Evolutionary conservation across 345 rosid species (phyloP), one percentile per base, ranked within the genome.

Genomic region (Gossypium longicalyx): DNA sequence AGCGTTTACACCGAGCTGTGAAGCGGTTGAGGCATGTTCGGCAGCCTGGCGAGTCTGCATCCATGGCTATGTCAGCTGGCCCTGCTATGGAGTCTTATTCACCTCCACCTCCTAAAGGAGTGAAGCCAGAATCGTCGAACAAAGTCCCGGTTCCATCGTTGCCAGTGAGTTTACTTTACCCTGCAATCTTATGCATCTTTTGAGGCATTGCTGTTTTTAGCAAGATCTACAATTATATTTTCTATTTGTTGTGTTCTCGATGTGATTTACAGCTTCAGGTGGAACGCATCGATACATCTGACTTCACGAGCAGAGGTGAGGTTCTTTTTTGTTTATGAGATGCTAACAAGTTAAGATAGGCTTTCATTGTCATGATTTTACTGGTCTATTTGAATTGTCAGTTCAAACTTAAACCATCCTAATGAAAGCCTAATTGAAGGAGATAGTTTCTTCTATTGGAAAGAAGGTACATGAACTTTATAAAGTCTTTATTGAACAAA

Each of bases 1-100:
- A 93, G 79, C 82, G 83, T 77, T 83, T 93, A 76, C 90, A 89
- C 74, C 81, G 87, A 48, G 86, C 93, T 4, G 94, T 92, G 61
- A 89, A 89, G 81, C 76, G 88, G 45, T 80, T 93, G 54, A 84
- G 92, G 75, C 89, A 85, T 79, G 80, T 88, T 2, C 80, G 89
- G 13, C 73, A 71, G 76, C 90, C 88, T 0, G 92, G 86, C 3
- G 97, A 93, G 54, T 85, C 86, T 13, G 69, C 78, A 9, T 75
- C 82, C 11, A 38, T 73, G 7, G 75, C 77, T 56, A 41, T 86
- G 65, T 83, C 78, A 45, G 79, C 75, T 29, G 82, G 73, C 38
- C 78, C 82, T 12, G 77, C 76, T 11, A 69, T 61, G 34, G 91
- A 87, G 62, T 81, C 86, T 63, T 74, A 78, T 23, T 72, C 83